Evolutionary conservation across 305 asterid genomes (phyloP).

Genomic region (Euphrasia arctica): DNA sequence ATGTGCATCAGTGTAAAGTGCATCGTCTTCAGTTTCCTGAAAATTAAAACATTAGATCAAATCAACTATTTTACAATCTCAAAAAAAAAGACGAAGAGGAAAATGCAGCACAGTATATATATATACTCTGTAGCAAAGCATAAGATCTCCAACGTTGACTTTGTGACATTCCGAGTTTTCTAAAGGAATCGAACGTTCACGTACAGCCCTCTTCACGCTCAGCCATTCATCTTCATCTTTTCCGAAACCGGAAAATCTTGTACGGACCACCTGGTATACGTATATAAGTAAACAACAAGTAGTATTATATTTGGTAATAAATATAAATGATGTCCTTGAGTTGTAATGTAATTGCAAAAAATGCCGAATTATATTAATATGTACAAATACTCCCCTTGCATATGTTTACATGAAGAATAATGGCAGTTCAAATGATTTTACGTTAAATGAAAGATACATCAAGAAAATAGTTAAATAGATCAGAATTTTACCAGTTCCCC

Average conservation of each 20-base stretch:
- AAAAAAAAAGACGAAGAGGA: constrained; percentile 1
- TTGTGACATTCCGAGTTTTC: constrained; percentile 61
- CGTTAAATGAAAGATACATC: constrained; percentile 1
- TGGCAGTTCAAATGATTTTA: neutral
- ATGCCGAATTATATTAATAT: neutral
- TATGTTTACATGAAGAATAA: neutral
- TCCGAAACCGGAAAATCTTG: constrained; percentile 72
- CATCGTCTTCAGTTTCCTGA: constrained; percentile 51
- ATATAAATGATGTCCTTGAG: neutral
- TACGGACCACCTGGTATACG: constrained; percentile 58
- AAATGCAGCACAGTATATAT: constrained; percentile 7
- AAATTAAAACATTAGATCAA: constrained; percentile 9
- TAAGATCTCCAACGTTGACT: constrained; percentile 60
- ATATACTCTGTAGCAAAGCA: constrained; percentile 73
- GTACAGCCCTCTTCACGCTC: constrained; percentile 44
- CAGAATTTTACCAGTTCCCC: constrained; percentile 61
- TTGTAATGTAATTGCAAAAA: neutral
- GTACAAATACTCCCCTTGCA: neutral
- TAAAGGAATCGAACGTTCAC: constrained; percentile 82
- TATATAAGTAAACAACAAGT: neutral
- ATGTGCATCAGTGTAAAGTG: constrained; percentile 63
- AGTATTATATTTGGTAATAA: neutral
- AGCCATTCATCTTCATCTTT: constrained; percentile 89
- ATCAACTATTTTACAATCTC: neutral
- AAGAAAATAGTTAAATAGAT: neutral